Conservation (phyloP, 257 asterid species). For the Petunia secreta region DNA sequence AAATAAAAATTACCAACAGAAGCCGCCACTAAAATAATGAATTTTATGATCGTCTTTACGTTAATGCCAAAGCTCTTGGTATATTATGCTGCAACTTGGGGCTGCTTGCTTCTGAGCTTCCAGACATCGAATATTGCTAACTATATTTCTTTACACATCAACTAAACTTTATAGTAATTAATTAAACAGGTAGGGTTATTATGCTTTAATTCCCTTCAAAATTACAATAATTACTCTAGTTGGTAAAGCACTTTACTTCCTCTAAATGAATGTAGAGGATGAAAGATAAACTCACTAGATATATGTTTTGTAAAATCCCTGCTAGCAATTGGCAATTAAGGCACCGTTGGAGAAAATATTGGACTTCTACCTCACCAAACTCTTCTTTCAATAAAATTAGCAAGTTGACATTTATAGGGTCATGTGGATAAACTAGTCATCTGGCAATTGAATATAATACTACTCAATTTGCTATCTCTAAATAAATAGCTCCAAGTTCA, state of each 20-base stretch:
- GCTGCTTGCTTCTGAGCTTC: not conserved
- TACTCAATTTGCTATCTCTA: not conserved
- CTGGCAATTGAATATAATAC: not conserved
- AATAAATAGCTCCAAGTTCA: not conserved
- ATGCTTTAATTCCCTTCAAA: too few relatives aligned
- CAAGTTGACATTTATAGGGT: not conserved
- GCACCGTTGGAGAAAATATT: not conserved
- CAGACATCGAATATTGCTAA: not conserved
- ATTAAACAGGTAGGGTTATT: not conserved
- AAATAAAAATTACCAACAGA: not conserved
- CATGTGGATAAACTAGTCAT: not conserved
- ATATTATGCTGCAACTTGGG: slow-evolving; percentile 26
- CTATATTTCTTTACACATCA: not conserved
- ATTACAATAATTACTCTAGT: too few relatives aligned
- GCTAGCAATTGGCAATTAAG: not conserved
- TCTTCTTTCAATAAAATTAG: not conserved
- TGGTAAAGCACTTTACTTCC: not conserved
- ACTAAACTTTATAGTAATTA: not conserved
- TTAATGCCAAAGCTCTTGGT: slow-evolving; percentile 2
- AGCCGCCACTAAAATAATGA: slow-evolving; percentile 24
- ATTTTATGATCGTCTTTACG: not conserved
- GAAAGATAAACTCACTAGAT: not conserved
- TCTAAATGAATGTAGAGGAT: not conserved
- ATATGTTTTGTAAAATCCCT: not conserved
- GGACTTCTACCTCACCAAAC: not conserved